These are phyloP conservation scores for Scedosporium minutisporum DNA, from an alignment of 2,329 filamentous ascomycete species.

Conservation along the genomic window DNA sequence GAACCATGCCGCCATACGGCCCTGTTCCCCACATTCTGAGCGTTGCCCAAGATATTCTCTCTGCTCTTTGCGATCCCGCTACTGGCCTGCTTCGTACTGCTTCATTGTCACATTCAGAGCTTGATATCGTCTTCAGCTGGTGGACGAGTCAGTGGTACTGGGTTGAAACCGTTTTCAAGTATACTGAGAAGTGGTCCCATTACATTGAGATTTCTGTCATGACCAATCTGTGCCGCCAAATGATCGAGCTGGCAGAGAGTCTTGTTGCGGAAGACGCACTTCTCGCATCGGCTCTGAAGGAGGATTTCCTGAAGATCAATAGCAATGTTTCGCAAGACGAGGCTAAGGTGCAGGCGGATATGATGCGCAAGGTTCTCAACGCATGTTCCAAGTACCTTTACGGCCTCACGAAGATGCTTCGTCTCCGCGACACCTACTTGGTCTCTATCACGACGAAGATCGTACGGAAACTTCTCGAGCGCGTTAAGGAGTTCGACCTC, in stretches of 20 bases:
- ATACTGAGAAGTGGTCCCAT: conserved; percentile 76
- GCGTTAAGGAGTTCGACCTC: conserved; percentile 69
- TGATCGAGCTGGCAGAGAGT: conserved; percentile 85
- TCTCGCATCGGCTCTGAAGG: conserved; percentile 58
- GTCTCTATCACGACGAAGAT: conserved; percentile 73
- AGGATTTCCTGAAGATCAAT: conserved; percentile 9
- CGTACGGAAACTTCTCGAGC: conserved; percentile 72
- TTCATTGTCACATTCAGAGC: conserved; percentile 50
- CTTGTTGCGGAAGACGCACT: conserved; percentile 79
- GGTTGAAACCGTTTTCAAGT: conserved; percentile 69
- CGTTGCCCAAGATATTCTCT: conserved; percentile 47
- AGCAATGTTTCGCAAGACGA: conserved; percentile 12
- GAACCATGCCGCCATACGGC: conserved; percentile 34
- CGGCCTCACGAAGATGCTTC: conserved; percentile 77
- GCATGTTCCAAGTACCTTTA: conserved; percentile 15
- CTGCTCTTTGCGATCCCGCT: conserved; percentile 45
- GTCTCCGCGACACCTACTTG: conserved; percentile 79
- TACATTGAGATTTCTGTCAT: conserved; percentile 66
- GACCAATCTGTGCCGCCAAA: conserved; percentile 88
- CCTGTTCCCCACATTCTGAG: conserved; percentile 48
- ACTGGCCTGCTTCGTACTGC: conserved; percentile 46
- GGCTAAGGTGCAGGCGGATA: conserved; percentile 23
- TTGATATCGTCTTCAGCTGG: conserved; percentile 59
- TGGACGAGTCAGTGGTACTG: conserved; percentile 81
- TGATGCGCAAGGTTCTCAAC: conserved; percentile 28